Percentiles rank a stretch among this genome's conserved stretches.
Evolutionary conservation across 352 stramenopile genomes (phyloP).

Genomic region (Poterioochromonas sp.): DNA sequence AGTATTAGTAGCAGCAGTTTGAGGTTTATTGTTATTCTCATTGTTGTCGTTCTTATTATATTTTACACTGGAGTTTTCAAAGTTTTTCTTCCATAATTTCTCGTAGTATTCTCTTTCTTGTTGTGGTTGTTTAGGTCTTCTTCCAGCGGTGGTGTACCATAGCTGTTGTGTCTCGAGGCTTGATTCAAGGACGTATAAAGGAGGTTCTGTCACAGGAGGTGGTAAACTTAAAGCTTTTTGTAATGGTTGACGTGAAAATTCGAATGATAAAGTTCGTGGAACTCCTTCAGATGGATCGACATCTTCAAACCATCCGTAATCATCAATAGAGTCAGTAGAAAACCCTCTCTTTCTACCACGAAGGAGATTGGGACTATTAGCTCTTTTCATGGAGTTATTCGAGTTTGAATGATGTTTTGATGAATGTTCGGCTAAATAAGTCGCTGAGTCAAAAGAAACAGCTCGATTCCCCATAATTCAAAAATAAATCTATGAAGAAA

Average conservation of each 20-base stretch:
- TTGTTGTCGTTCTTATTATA: not conserved
- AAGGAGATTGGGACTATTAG: not conserved
- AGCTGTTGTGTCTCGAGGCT: conserved; percentile 30
- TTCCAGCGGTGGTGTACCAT: conserved; percentile 29
- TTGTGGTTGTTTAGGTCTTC: conserved; percentile 7
- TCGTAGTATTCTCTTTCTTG: conserved; percentile 33
- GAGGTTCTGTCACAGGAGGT: conserved; percentile 21
- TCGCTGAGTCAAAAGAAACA: too few species aligned
- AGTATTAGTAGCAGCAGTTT: not conserved
- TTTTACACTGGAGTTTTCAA: conserved; percentile 3
- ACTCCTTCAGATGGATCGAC: not conserved
- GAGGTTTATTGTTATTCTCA: not conserved
- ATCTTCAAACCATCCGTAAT: conserved; percentile 32
- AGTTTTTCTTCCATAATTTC: conserved; percentile 24
- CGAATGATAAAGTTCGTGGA: not conserved
- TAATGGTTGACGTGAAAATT: conserved; percentile 24
- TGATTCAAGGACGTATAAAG: conserved; percentile 31
- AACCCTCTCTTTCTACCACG: not conserved
- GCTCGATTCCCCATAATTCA: too few species aligned
- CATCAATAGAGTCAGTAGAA: not conserved
- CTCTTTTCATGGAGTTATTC: not conserved
- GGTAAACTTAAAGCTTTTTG: conserved; percentile 23
- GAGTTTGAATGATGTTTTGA: not conserved
- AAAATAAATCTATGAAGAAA: too few species aligned
- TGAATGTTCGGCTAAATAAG: not conserved